Evolutionary conservation across 1,284 basidiomycete species (phyloP), one percentile per base, ranked within the genome.

Genomic region (Melampsora americana): DNA sequence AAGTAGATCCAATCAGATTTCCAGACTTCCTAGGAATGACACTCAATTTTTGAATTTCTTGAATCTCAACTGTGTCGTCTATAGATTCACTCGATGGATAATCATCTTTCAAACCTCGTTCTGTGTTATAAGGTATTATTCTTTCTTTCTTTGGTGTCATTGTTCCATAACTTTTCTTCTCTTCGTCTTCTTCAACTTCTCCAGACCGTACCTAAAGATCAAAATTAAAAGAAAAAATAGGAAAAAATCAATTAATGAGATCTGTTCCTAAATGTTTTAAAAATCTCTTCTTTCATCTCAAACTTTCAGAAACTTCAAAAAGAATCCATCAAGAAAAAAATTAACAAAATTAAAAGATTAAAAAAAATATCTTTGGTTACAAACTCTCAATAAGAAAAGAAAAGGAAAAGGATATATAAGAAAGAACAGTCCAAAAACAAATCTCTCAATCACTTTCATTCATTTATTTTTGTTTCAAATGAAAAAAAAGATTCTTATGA

Each of bases 181-280:
- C 39, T 42, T 42, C 39, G 6, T 42, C 6, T 9, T 42, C 39
- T 42, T n/a, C n/a, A n/a, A n/a, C n/a, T n/a, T 42, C 39, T 42
- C 39, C 39, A 6, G 39, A 42, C 12, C 11, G 39, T 42, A 42
- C 39, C 39, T 42, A 42, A 1, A 5, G 11, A 42, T n/a, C n/a
- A 42, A 12, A 42, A 9, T 9, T 42, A 5, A 35, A 42, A 42
- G 1, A 5, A 42, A 12, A 42, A 42, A 5, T 3, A 35, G 35
- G n/a, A 56, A 56, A 56, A 56, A 56, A 56, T 56, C 53, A 56
- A 23, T 28, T n/a, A n/a, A n/a, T n/a, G n/a, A n/a, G n/a, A n/a
- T 48, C 46, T 48, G 11, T 48, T 20, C 20, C 46, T 20, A 11
- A 11, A 11, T 48, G 11, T 48, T 48, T 48, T 48, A 11, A 11